Conservation (phyloP, 2,329 filamentous ascomycete genomes). For the Sarocladium strictum region DNA sequence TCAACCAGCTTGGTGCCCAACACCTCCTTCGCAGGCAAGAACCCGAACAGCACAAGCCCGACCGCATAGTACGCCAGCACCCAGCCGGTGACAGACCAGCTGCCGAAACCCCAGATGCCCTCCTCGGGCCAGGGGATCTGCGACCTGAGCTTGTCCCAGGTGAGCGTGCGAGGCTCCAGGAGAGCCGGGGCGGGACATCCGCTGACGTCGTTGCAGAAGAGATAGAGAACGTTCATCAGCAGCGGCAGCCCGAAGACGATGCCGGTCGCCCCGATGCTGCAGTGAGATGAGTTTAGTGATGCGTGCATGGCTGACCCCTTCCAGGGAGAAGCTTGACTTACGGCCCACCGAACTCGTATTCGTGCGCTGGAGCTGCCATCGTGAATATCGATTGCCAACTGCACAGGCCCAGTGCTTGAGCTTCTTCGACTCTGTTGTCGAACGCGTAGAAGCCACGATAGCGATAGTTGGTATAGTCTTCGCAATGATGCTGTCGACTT, state of each 20-base stretch:
- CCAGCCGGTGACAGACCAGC: conserved; percentile 58
- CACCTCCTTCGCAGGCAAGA: conserved; percentile 65
- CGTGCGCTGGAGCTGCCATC: background rate
- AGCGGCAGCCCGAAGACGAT: conserved; percentile 74
- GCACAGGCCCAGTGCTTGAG: too few relatives aligned
- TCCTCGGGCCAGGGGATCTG: conserved; percentile 71
- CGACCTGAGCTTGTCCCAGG: conserved; percentile 60
- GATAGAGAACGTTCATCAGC: conserved; percentile 66
- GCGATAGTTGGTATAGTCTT: too few relatives aligned
- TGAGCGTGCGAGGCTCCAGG: conserved; percentile 61
- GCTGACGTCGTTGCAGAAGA: conserved; percentile 81
- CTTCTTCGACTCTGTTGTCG: background rate
- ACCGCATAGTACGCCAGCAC: conserved; percentile 70
- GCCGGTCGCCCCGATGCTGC: conserved; percentile 55
- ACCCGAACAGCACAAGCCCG: conserved; percentile 62
- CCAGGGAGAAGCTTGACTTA: background rate
- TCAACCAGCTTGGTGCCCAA: conserved; percentile 62
- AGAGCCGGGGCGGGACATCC: conserved; percentile 80
- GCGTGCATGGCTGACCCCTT: too few relatives aligned
- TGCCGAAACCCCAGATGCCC: conserved; percentile 62
- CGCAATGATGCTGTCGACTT: background rate
- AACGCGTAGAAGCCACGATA: background rate
- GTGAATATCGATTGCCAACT: background rate
- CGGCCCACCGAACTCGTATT: background rate
- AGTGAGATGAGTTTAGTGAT: background rate